phyloP scores from a whole-genome alignment of 2,329 filamentous ascomycete species.

The Aspergillus hiratsukae region DNA sequence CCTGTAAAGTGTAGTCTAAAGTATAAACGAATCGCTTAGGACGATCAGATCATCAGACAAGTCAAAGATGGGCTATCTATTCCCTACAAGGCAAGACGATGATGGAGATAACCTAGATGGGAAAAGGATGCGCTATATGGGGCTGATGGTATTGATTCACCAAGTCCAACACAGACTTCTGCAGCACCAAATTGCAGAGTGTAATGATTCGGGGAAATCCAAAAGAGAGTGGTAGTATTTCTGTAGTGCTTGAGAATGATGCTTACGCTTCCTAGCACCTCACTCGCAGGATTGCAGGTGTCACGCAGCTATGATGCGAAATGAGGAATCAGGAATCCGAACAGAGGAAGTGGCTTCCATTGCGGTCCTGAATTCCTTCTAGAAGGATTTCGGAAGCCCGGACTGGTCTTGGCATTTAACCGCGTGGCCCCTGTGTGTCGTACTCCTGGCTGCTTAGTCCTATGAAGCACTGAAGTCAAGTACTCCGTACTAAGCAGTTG shows the following conservation, averaged over 20 bases:
- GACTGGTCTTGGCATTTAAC: constrained; percentile 12
- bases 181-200: constrained; percentile 2
- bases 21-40: background rate
- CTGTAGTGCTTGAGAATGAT: background rate
- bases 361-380: constrained; percentile 13
- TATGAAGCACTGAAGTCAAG: background rate
- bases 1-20: too few relatives aligned
- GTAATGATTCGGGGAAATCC: background rate
- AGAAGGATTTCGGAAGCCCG: constrained; percentile 19
- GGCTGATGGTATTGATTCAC: constrained; percentile 4
- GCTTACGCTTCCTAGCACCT: background rate
- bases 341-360: constrained; percentile 6
- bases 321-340: background rate
- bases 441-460: background rate
- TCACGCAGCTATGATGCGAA: constrained; percentile 13
- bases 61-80: background rate
- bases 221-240: too few relatives aligned
- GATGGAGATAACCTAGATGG: background rate
- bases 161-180: constrained; percentile 15
- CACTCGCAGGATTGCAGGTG: background rate
- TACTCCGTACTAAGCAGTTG: too few relatives aligned
- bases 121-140: constrained; percentile 8
- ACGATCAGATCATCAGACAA: background rate
- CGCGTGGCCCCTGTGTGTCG: background rate
- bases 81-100: background rate